These are phyloP conservation scores for Blastocystis sp. DNA, from an alignment of 352 stramenopile genomes.

Conservation along the genomic window DNA sequence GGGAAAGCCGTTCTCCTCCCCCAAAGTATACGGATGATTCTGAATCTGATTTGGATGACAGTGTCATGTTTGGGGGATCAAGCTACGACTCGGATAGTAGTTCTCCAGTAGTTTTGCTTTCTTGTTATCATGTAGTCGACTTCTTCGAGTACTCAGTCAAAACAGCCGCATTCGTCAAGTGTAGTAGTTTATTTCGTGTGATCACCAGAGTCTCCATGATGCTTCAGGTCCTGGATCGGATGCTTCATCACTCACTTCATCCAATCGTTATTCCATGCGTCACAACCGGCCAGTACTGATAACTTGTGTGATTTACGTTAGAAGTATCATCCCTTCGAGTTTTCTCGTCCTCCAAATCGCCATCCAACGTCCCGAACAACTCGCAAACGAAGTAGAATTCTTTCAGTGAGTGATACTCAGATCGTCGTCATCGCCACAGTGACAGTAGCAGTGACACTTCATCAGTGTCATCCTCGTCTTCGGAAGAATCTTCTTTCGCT, in stretches of 20 bases:
- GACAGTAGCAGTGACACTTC: background rate
- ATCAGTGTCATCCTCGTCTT: background rate
- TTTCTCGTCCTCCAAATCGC: background rate
- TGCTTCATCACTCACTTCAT: background rate
- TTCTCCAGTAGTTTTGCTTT: background rate
- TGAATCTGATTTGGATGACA: background rate
- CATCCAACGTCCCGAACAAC: background rate
- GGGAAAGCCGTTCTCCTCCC: background rate
- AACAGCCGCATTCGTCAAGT: background rate
- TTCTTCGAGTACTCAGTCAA: background rate
- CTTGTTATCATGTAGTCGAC: background rate
- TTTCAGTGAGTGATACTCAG: background rate
- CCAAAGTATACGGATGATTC: background rate
- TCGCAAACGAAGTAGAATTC: background rate
- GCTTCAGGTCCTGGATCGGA: background rate
- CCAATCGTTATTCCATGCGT: background rate
- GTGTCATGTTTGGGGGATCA: background rate
- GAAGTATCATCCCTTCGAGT: constrained; percentile 32
- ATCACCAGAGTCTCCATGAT: background rate
- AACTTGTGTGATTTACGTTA: background rate
- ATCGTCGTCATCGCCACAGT: background rate
- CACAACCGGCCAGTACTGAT: background rate
- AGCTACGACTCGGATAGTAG: background rate
- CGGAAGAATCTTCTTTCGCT: background rate
- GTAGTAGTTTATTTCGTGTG: background rate